Evolutionary conservation across 2,329 filamentous ascomycete genomes (phyloP).

Genomic region (Pseudogymnoascus sp.): DNA sequence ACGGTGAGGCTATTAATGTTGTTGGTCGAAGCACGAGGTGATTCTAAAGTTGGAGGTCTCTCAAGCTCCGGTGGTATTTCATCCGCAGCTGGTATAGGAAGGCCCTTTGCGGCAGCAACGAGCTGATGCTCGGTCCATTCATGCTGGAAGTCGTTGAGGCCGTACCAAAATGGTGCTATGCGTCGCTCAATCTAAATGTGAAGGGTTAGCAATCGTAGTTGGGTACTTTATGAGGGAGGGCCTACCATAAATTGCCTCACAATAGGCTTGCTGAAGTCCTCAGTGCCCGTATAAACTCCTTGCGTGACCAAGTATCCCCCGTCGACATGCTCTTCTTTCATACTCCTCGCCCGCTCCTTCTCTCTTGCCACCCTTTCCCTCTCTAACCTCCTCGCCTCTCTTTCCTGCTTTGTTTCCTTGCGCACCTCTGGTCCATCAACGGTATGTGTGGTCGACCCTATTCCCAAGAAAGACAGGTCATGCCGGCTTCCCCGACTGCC

Average conservation of each 20-base stretch:
- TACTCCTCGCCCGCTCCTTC: slow-evolving; percentile 82
- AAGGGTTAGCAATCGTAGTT: slow-evolving; percentile 16
- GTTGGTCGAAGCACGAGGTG: slow-evolving; percentile 45
- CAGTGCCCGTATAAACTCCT: slow-evolving; percentile 82
- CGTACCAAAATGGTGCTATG: slow-evolving; percentile 91
- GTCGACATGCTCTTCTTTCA: slow-evolving; percentile 87
- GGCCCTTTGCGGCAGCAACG: slow-evolving; percentile 78
- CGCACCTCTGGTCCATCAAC: slow-evolving; percentile 38
- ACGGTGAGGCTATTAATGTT: slow-evolving; percentile 68
- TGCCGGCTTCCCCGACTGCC: slow-evolving; percentile 23
- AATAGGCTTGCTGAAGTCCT: slow-evolving; percentile 85
- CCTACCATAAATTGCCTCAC: slow-evolving; percentile 85
- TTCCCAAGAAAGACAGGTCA: slow-evolving; percentile 27
- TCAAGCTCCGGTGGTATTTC: slow-evolving; percentile 65
- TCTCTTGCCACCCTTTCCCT: slow-evolving; percentile 66
- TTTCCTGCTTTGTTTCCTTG: slow-evolving; percentile 83
- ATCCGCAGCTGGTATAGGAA: slow-evolving; percentile 76
- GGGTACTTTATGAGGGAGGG: slow-evolving; percentile 13
- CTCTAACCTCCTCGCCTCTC: slow-evolving; percentile 77
- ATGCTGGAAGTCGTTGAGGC: slow-evolving; percentile 78
- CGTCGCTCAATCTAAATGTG: slow-evolving; percentile 72
- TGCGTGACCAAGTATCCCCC: slow-evolving; percentile 91
- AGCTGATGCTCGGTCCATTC: slow-evolving; percentile 93
- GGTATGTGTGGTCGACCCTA: slow-evolving; percentile 20
- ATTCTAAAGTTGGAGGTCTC: slow-evolving; percentile 37